Evolutionary conservation across 768 basidiomycete species (phyloP), one percentile per base, ranked within the genome.

Genomic region (Hericium erinaceus): DNA sequence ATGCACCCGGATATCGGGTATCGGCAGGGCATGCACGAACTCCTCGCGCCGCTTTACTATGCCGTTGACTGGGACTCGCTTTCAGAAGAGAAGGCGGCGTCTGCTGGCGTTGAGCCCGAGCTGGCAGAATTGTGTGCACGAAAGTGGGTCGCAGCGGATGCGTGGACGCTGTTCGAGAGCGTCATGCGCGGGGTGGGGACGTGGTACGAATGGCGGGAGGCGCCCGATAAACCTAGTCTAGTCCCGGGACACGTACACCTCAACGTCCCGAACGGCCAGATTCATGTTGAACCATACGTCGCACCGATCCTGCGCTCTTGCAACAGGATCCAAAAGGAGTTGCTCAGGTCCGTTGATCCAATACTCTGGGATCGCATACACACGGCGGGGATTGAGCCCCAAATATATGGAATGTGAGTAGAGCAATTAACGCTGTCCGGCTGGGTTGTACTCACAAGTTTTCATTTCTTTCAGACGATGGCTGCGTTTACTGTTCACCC

Each of bases 1-100:
- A 80, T 83, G 67, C 83, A 95, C 67, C 83, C 90, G 1, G 77
- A 85, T 41, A 81, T 95, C 20, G 93, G 94, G 20, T 99, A 99
- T 68, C 82, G 97, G 33, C 97, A 99, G 77, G 95, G 97, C 55
- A 98, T 99, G 97, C 97, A 99, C 66, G 97, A 99, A 67, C 73
- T 98, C 9, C 79, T 98, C 20, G 97, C 95, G 3, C 87, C 92
- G 0, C 69, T 98, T 28, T 90, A 91, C 64, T 83, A 89, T 65
- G 86, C 86, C 2, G 75, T 89, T 57, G 87, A 95, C 68, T 85
- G 79, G 63, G 97, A 99, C 72, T 86, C 93, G 1, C 68, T 92
- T 13, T 60, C 71, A 7, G 71, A 75, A 0, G 70, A 69, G 10
- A 58, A 69, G n/a, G 59, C 11, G 10, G 28, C 6, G 13, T 18